Base-by-base conservation (phyloP, 129 eudicot genomes). In the Flaveria linearis region DNA sequence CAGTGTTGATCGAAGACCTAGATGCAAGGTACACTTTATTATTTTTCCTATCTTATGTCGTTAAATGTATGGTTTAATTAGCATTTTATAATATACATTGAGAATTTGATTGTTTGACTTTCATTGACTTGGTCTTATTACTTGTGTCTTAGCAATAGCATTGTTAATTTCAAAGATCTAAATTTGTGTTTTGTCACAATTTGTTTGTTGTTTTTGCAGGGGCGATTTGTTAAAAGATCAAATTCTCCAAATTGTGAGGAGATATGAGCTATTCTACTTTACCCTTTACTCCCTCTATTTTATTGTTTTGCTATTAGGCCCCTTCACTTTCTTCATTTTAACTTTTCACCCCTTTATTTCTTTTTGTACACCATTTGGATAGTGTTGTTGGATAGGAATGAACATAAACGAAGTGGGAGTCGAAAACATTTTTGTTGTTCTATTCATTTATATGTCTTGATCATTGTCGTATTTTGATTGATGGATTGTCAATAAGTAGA, bases 1-100 rank as follows among this genome's bases (percentile, higher is more conserved):
- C 62, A 94, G 91, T 25, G 98, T 91, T 3, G 98, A 94, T 81
- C 86, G 83, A 86, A 91, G 97, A 26, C 97, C 97, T 10, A 82
- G 96, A 85, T 88, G 85, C 82, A 94, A 94, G 98, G 98, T 93
- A 86, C 10, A 28, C 2, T 28, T 60, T 63, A 16, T 30, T 33
- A 5, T 56, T 56, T 17, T 16, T 49, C 17, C 1, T 15, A 2
- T 61, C 15, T 22, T 25, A 49, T 52, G 1, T 52, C 22, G 5
- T n/a, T 52, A 52, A 52, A 52, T n/a, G 1, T n/a, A n/a, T 8
- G n/a, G 17, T 61, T 61, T 11, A 61, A 25, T 61, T 12, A 61
- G 13, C 15, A 25, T 61, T 26, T 12, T 13, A 12, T 5, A 5
- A 5, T 36, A 36, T 36, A 36, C 7, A 36, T 36, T 36, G 41